These are phyloP conservation scores for Solanum paucissectum DNA, from an alignment of 257 asterid species.

Conservation along the genomic window DNA sequence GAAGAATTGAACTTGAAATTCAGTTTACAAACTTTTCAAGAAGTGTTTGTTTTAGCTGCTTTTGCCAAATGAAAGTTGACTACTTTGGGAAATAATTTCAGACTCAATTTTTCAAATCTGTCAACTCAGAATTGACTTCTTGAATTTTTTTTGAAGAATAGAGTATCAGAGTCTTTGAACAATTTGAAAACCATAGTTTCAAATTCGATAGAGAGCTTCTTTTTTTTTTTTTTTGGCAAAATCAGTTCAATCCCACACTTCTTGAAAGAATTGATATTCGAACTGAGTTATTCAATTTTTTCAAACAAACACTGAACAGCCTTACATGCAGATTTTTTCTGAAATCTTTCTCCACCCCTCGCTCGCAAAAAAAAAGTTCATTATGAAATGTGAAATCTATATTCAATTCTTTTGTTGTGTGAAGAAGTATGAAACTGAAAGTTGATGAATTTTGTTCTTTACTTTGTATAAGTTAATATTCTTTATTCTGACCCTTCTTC, in stretches of 20 bases:
- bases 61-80: neutral
- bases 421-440: neutral
- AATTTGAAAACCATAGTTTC: neutral
- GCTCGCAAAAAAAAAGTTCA: neutral
- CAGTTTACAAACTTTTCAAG: neutral
- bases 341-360: neutral
- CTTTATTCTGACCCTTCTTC: neutral
- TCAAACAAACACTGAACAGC: neutral
- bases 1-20: neutral
- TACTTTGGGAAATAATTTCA: neutral
- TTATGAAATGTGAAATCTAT: neutral
- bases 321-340: neutral
- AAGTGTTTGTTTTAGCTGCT: neutral
- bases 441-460: neutral
- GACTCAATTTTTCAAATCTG: too few species aligned
- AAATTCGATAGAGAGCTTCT: neutral
- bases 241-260: neutral
- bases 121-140: neutral
- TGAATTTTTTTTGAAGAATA: neutral
- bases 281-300: neutral
- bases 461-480: neutral
- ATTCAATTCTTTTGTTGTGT: neutral
- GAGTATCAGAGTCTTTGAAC: neutral
- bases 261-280: neutral
- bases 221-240: neutral